A percentile compares a stretch with the other conserved stretches of the same genome.
phyloP scores from a whole-genome alignment of 139 green algal species.

The Yamagishiella unicocca region DNA sequence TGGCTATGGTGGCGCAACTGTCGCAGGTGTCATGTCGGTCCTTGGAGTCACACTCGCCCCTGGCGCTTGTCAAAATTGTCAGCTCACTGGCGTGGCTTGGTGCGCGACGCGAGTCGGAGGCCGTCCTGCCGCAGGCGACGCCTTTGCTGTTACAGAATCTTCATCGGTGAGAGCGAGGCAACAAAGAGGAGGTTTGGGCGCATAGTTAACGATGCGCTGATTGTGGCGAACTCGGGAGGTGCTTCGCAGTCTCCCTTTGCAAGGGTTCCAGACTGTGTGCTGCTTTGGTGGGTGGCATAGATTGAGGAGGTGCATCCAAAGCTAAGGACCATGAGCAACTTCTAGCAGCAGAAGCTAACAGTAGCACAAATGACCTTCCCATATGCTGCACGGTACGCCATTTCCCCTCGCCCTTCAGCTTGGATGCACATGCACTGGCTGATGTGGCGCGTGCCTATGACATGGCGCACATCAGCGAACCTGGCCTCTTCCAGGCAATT shows the following conservation, averaged over 20 bases:
- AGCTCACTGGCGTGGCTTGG: not conserved
- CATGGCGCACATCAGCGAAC: not conserved
- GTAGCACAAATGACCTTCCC: not conserved
- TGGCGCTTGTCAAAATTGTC: slow-evolving; percentile 7
- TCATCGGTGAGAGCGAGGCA: not conserved
- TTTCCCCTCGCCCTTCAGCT: not conserved
- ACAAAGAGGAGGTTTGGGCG: not conserved
- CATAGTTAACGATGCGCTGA: not conserved
- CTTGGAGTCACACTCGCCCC: not conserved
- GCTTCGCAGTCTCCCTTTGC: not conserved
- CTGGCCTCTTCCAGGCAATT: not conserved
- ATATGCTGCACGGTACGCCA: not conserved
- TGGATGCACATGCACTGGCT: not conserved
- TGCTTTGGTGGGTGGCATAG: not conserved
- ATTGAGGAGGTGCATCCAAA: not conserved
- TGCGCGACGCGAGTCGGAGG: not conserved
- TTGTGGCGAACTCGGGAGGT: not conserved
- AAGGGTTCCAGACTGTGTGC: not conserved
- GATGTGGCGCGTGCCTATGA: slow-evolving; percentile 6
- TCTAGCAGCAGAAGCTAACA: not conserved
- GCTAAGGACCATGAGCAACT: not conserved
- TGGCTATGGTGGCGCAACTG: not conserved
- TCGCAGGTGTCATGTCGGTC: not conserved
- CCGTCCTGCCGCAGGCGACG: not conserved
- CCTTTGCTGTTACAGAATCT: not conserved